Evolutionary conservation across 768 basidiomycete species (phyloP), one percentile per base, ranked within the genome.

Genomic region (Myochromella boudieri): DNA sequence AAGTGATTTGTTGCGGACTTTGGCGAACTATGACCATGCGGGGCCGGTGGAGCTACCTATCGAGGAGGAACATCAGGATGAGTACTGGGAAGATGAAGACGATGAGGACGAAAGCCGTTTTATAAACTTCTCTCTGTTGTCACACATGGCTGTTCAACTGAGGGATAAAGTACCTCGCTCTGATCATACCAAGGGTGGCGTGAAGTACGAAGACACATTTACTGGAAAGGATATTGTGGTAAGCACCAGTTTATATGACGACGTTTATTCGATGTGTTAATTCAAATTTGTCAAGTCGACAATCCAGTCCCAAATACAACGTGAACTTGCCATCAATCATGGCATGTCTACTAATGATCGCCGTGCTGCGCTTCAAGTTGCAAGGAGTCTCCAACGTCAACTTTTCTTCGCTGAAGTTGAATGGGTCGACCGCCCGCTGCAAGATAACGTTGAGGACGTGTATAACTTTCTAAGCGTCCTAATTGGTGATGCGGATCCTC

Each of bases 351-450:
- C 83, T 0, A 85, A 78, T 50, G 91, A 95, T 56, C 77, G 95
- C 6, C 80, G 89, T 5, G 84, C 86, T 12, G 91, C 95, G 3
- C 69, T 97, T 22, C 84, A 88, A 61, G 85, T 95, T 28, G 97
- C 93, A 3, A 84, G 92, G 29, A 91, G 89, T 47, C 73, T 98
- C 28, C 94, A 97, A 60, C 85, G 81, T 48, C 92, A 95, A 62
- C 76, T 98, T 4, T 97, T 93, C 75, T 95, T 97, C 66, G 91
- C 92, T 60, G 95, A 98, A 63, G 94, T 97, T 6, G 94, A 97
- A 61, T 95, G 94, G 91, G 91, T 88, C 24, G 83, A 84, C 40
- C 81, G 84, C 15, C 74, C 84, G 1, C 68, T 97, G 44, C 82
- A 87, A 46, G 93, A 95, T 59, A 85, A 88, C 3, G 88, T 95